Conservation (phyloP, 2,329 filamentous ascomycete genomes). For the Ceratocystis cubensis region DNA sequence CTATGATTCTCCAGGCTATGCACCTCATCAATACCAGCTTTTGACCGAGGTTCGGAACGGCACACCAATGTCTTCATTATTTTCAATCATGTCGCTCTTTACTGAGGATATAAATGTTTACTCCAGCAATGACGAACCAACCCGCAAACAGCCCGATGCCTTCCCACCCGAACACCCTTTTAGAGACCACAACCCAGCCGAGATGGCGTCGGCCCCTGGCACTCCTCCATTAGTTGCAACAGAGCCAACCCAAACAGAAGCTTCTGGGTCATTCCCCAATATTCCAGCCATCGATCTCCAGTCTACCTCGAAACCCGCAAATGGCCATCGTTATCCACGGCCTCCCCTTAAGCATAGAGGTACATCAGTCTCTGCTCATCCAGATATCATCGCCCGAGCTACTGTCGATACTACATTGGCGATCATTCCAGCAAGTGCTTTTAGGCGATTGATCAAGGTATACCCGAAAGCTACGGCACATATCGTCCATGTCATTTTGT, state of each 20-base stretch:
- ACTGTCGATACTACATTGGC: constrained; percentile 96
- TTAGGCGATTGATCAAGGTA: constrained; percentile 78
- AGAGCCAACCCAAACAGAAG: background rate
- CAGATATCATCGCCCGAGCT: constrained; percentile 91
- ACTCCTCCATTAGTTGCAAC: constrained; percentile 15
- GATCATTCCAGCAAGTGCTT: constrained; percentile 93
- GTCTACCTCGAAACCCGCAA: background rate
- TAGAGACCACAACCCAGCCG: background rate
- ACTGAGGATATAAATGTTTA: constrained; percentile 84
- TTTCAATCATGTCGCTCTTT: constrained; percentile 92
- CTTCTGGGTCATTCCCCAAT: background rate
- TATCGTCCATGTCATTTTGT: constrained; percentile 94
- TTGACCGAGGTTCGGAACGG: constrained; percentile 96
- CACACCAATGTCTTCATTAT: constrained; percentile 94
- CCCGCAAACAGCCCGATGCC: background rate
- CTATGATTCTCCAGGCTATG: constrained; percentile 49
- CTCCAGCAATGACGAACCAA: constrained; percentile 48
- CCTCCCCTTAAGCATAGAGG: constrained; percentile 27
- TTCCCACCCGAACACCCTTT: constrained; percentile 13
- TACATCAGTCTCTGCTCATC: constrained; percentile 68
- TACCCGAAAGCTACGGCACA: constrained; percentile 95
- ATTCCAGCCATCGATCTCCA: constrained; percentile 23
- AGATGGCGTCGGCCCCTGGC: constrained; percentile 16
- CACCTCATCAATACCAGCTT: constrained; percentile 77
- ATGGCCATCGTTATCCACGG: background rate